Percentiles rank a stretch among this genome's conserved stretches.
Evolutionary conservation across 495 filamentous ascomycete species (phyloP).

Genomic region (Daldinia bambusicola): DNA sequence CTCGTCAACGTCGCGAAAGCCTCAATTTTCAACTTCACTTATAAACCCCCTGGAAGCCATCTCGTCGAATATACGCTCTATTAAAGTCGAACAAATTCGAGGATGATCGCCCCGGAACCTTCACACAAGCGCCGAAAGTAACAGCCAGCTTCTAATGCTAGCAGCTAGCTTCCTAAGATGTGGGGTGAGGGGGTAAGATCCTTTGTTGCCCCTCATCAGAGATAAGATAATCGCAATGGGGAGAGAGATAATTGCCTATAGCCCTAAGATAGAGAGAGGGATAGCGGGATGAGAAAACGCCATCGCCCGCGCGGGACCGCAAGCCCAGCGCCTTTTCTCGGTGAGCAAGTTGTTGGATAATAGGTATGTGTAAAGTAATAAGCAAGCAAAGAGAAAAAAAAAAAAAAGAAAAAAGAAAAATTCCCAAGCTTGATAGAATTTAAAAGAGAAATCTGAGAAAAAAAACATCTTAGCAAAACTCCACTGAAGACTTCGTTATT

Average conservation of each 20-base stretch:
- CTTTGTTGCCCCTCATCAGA: slow-evolving; percentile 34
- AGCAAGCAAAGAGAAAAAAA: neutral
- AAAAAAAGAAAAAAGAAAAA: neutral
- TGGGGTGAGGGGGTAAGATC: slow-evolving; percentile 31
- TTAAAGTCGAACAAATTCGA: neutral
- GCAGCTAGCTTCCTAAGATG: neutral
- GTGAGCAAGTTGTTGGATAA: slow-evolving; percentile 15
- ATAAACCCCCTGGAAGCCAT: neutral
- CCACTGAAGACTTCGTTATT: neutral
- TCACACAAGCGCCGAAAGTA: neutral
- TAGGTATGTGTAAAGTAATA: slow-evolving; percentile 2
- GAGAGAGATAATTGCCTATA: slow-evolving; percentile 13
- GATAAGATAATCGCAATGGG: slow-evolving; percentile 27
- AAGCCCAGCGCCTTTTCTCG: neutral
- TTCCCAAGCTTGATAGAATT: neutral
- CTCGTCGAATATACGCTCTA: neutral
- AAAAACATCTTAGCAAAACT: too few species aligned
- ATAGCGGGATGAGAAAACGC: neutral
- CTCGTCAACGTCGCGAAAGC: neutral
- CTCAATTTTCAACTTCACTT: slow-evolving; percentile 9
- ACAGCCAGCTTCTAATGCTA: neutral
- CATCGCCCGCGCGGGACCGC: neutral
- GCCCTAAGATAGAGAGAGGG: neutral
- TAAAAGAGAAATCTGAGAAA: neutral
- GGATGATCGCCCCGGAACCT: neutral